These are phyloP conservation scores for Helicocarpus griseus DNA, from an alignment of 2,329 filamentous ascomycete genomes.

Conservation along the genomic window DNA sequence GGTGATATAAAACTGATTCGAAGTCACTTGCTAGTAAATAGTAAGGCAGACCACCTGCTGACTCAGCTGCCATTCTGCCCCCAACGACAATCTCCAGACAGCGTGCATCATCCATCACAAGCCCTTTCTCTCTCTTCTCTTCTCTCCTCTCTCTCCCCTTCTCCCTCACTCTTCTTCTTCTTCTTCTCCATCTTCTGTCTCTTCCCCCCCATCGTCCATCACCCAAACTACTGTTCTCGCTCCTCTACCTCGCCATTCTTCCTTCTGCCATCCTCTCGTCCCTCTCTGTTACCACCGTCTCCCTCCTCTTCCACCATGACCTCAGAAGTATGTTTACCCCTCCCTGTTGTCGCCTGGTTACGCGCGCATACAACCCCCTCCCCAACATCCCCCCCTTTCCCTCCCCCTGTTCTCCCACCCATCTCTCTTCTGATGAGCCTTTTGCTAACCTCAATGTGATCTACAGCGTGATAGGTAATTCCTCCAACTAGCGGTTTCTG, in stretches of 20 bases:
- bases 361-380: slow-evolving; percentile 19
- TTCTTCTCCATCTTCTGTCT: no score
- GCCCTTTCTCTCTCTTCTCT: no score
- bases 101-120: no score
- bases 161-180: no score
- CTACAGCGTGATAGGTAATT: slow-evolving; percentile 59
- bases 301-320: slow-evolving; percentile 54
- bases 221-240: slow-evolving; percentile 6
- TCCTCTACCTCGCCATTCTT: slow-evolving; percentile 4
- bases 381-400: slow-evolving; percentile 14
- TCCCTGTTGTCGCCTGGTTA: slow-evolving; percentile 22
- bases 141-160: no score
- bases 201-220: slow-evolving; percentile 6
- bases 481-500: slow-evolving; percentile 22
- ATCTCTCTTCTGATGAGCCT: slow-evolving; percentile 29
- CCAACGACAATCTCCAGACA: no score
- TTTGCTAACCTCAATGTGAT: slow-evolving; percentile 20
- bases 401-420: slow-evolving; percentile 8
- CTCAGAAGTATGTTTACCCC: slow-evolving; percentile 47
- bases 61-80: no score
- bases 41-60: no score
- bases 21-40: no score
- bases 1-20: no score
- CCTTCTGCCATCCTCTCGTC: slow-evolving; percentile 11
- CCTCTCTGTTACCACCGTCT: slow-evolving; percentile 10